Evolutionary conservation across 768 basidiomycete genomes (phyloP), one percentile per base, ranked within the genome.

Genomic region (Cystobasidium ongulense): DNA sequence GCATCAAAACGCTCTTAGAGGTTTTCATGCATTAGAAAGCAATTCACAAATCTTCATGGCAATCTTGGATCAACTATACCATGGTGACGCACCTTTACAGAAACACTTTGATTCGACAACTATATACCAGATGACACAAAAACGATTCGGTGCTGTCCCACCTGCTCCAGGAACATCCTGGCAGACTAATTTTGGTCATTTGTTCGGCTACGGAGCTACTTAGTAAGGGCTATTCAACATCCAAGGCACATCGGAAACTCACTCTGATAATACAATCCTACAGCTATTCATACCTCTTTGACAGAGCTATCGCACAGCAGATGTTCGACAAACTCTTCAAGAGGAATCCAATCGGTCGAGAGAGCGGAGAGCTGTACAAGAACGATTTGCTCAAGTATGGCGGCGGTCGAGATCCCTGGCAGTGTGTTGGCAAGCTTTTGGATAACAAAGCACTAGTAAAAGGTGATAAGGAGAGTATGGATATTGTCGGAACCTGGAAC

Each of bases 181-280:
- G 84, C 96, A 98, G 79, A 92, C 92, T 0, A 92, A 94, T 78
- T 99, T 99, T 76, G 90, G 91, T 0, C 96, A 99, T 80, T 83
- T 99, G 4, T 94, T 89, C 78, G 92, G 94, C 1, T 99, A 99
- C 77, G 94, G 95, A 4, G 93, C 95, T 17, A 96, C 92, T 0
- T 99, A 99, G 68, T 71, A 35, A 71, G 68, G 53, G 10, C 11
- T 15, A 61, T 61, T 10, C 25, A n/a, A n/a, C 21, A 17, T 41
- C 50, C 43, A 23, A 23, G 43, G 13, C 18, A 80, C 41, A 43
- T 15, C 8, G 41, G 8, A 15, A 5, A 52, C 27, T 11, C 17
- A 10, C 21, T 8, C 35, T 52, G 39, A 46, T 33, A 8, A 25
- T 27, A 46, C 41, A 7, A 21, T 7, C n/a, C 10, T 59, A 10